phyloP scores from a whole-genome alignment of 192 early-diverging fungal genomes.

The Coemansia sp. region DNA sequence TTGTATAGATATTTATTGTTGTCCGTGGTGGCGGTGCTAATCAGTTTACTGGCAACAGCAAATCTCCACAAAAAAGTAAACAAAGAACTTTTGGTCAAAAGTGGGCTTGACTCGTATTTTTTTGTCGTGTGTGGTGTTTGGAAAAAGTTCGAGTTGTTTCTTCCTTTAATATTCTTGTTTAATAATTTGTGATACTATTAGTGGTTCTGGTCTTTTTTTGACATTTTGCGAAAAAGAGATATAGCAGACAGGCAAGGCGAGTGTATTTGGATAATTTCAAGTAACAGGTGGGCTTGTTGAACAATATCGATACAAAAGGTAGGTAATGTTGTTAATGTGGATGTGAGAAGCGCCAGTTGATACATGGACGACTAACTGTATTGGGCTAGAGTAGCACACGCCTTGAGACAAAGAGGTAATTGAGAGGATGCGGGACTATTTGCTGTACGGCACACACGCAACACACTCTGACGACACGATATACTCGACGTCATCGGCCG shows the following conservation, averaged over 20 bases:
- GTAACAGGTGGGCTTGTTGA: background rate
- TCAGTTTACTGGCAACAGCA: too few species aligned
- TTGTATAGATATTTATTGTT: slow-evolving; percentile 1
- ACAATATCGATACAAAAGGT: background rate
- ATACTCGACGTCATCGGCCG: slow-evolving; percentile 9
- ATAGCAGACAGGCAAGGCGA: too few species aligned
- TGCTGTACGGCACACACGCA: slow-evolving; percentile 16
- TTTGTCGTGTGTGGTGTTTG: background rate
- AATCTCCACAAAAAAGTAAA: too few species aligned
- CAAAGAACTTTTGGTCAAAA: too few species aligned
- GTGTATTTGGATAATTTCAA: background rate
- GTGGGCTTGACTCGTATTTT: too few species aligned
- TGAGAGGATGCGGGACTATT: slow-evolving; percentile 19
- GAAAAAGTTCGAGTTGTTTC: background rate
- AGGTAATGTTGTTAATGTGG: background rate
- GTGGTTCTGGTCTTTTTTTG: background rate
- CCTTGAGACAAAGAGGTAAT: too few species aligned
- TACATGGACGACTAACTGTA: too few species aligned
- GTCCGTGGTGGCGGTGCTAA: background rate
- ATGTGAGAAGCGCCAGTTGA: too few species aligned
- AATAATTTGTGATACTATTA: background rate
- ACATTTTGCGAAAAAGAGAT: too few species aligned
- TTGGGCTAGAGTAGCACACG: too few species aligned
- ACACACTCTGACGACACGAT: slow-evolving; percentile 37
- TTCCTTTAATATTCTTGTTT: background rate